phyloP scores from a whole-genome alignment of 257 asterid genomes.

The Primulina eburnea region DNA sequence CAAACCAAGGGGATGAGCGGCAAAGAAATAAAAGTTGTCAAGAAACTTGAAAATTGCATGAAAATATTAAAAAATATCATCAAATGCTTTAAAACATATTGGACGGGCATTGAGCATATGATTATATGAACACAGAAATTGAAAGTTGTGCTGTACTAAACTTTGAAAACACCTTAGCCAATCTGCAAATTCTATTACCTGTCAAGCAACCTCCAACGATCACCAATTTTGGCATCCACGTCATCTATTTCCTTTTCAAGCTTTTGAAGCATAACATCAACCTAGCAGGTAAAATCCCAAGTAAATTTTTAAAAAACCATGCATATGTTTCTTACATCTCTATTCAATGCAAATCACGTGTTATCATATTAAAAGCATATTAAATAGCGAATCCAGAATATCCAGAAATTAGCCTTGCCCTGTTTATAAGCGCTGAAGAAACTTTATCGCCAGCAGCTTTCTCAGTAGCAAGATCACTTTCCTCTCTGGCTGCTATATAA shows the following conservation, averaged over 20 bases:
- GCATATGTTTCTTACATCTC: conserved; percentile 18
- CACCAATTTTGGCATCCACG: conserved; percentile 92
- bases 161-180: conserved; percentile 1
- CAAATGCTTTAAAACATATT: conserved; percentile 18
- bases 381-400: conserved; percentile 17
- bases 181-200: conserved; percentile 47
- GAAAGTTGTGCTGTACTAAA: conserved; percentile 9
- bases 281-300: conserved; percentile 46
- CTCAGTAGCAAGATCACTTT: conserved; percentile 58
- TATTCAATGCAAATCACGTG: conserved; percentile 15
- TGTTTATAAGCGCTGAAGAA: conserved; percentile 83
- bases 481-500: conserved; percentile 83
- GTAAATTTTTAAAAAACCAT: conserved; percentile 18
- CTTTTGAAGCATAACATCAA: conserved; percentile 94
- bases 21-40: conserved; percentile 11
- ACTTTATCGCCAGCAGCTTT: conserved; percentile 64
- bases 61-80: background rate
- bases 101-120: background rate
- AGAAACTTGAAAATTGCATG: background rate
- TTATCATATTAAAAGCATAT: conserved; percentile 13
- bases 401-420: conserved; percentile 49
- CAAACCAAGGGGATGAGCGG: conserved; percentile 9
- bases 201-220: conserved; percentile 88
- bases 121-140: conserved; percentile 11
- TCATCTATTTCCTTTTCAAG: conserved; percentile 97